Percentiles rank a stretch among this genome's conserved stretches.
Conservation (phyloP, 306 rosid genomes). For the Begonia peltatifolia region DNA sequence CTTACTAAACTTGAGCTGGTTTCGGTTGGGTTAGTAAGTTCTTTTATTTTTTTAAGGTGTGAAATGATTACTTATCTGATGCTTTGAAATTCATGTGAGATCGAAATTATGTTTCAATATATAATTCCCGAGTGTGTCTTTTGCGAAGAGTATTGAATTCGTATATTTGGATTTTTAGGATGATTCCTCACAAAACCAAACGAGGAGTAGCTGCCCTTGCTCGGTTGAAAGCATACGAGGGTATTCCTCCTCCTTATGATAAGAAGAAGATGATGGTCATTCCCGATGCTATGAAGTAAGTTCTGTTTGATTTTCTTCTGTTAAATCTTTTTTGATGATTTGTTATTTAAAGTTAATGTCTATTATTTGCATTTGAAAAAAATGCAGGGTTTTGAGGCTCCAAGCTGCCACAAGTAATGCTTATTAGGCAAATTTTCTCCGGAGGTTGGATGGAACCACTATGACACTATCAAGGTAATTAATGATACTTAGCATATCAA, state of each 20-base stretch:
- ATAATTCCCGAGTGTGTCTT: too few relatives aligned
- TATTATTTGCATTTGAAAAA: background rate
- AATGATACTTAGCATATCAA: too few relatives aligned
- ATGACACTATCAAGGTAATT: constrained; percentile 24
- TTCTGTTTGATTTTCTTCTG: background rate
- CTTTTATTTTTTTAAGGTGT: too few relatives aligned
- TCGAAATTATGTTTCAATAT: too few relatives aligned
- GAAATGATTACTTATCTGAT: too few relatives aligned
- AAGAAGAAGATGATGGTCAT: constrained; percentile 48
- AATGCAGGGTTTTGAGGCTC: constrained; percentile 56
- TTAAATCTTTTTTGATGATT: background rate
- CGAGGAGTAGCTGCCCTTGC: constrained; percentile 57
- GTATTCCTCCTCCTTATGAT: constrained; percentile 50
- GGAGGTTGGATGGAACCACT: constrained; percentile 44
- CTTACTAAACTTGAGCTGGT: too few relatives aligned
- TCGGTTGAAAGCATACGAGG: constrained; percentile 47
- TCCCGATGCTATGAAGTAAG: constrained; percentile 58
- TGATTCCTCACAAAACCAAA: constrained; percentile 57
- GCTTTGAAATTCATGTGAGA: too few relatives aligned
- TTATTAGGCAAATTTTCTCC: constrained; percentile 48
- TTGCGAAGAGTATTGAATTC: background rate
- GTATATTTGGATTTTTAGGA: constrained; percentile 10
- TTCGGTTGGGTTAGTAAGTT: too few relatives aligned
- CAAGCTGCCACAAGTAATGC: constrained; percentile 62
- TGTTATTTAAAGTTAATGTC: background rate